phyloP scores from a whole-genome alignment of 805 yeast genomes.

The Pichia rugopelliculosa region DNA sequence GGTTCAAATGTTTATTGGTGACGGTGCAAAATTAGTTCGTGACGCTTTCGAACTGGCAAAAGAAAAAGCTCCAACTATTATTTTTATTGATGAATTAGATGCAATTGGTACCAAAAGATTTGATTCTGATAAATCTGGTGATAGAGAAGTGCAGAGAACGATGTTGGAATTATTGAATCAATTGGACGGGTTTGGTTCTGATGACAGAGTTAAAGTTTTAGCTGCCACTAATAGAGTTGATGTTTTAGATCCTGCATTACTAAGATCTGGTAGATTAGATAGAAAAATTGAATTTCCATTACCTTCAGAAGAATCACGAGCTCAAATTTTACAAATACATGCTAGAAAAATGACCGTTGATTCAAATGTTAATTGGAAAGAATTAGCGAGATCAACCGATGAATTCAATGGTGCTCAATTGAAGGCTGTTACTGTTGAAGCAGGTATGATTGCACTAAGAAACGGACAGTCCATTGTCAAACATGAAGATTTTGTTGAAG shows the following conservation, averaged over 20 bases:
- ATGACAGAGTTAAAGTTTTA: slow-evolving; percentile 92
- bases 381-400: slow-evolving; percentile 94
- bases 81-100: slow-evolving; percentile 95
- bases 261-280: slow-evolving; percentile 96
- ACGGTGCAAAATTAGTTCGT: slow-evolving; percentile 95
- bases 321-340: slow-evolving; percentile 92
- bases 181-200: slow-evolving; percentile 95
- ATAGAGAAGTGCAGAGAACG: slow-evolving; percentile 97
- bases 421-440: slow-evolving; percentile 98
- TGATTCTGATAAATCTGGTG: slow-evolving; percentile 96
- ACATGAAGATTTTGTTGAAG: slow-evolving; percentile 98
- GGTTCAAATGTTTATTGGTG: slow-evolving; percentile 98
- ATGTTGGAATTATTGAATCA: slow-evolving; percentile 97
- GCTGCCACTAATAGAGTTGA: slow-evolving; percentile 99
- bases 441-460: slow-evolving; percentile 98
- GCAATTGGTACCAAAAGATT: slow-evolving; percentile 98
- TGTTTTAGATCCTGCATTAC: slow-evolving; percentile 94
- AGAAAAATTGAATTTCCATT: slow-evolving; percentile 97
- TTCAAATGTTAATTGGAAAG: slow-evolving; percentile 92
- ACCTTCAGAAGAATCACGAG: slow-evolving; percentile 96
- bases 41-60: slow-evolving; percentile 97
- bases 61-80: slow-evolving; percentile 97
- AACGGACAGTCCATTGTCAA: slow-evolving; percentile 86
- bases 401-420: slow-evolving; percentile 99
- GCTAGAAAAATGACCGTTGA: slow-evolving; percentile 95